Conservation (phyloP, 176 grass and related monocot species). For the Raddia distichophylla region DNA sequence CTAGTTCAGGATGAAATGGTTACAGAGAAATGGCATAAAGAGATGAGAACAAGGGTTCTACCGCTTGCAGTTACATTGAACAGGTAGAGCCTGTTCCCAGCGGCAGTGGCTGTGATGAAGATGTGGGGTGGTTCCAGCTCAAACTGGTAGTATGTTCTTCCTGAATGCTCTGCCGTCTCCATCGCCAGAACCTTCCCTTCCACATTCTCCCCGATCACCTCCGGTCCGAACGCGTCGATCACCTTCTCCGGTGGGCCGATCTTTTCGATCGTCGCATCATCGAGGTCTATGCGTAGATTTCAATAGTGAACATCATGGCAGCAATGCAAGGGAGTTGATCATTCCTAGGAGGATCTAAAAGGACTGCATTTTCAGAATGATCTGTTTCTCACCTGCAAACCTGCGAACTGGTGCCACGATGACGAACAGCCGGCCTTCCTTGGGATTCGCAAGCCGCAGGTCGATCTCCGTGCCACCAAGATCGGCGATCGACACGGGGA, state of each 20-base stretch:
- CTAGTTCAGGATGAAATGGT: neutral
- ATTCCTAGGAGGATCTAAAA: neutral
- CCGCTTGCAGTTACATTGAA: conserved; percentile 89
- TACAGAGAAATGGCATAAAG: neutral
- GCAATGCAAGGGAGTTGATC: neutral
- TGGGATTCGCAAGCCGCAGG: conserved; percentile 70
- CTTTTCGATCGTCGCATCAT: conserved; percentile 66
- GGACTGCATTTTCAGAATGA: neutral
- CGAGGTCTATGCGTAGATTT: conserved; percentile 36
- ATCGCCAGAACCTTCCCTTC: conserved; percentile 82
- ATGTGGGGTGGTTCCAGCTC: conserved; percentile 85
- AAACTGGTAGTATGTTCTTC: conserved; percentile 92
- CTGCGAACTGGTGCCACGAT: conserved; percentile 81
- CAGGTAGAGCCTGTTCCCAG: conserved; percentile 91
- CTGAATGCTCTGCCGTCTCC: conserved; percentile 58
- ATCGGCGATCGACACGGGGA: conserved; percentile 96
- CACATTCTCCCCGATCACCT: conserved; percentile 90
- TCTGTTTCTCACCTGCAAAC: conserved; percentile 66
- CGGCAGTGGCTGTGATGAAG: conserved; percentile 92
- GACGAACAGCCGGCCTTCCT: conserved; percentile 79
- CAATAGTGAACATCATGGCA: neutral
- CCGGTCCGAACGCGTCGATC: conserved; percentile 80
- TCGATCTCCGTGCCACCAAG: conserved; percentile 97
- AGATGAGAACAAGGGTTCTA: conserved; percentile 26
- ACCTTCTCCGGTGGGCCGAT: conserved; percentile 79